Conservation (phyloP, 805 yeast genomes). For the Candida coquimbonensis region DNA sequence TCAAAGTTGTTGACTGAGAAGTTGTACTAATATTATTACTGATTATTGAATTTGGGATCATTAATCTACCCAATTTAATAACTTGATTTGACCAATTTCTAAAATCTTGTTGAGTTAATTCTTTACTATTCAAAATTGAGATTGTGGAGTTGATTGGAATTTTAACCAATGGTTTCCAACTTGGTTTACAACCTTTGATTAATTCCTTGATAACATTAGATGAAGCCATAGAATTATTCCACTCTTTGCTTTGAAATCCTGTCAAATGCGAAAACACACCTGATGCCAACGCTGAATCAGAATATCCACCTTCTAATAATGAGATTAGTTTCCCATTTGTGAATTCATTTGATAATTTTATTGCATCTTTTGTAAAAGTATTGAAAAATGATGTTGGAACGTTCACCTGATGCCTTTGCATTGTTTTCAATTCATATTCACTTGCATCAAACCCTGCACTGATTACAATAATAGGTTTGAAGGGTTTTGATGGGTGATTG, state of each 20-base stretch:
- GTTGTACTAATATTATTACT: slow-evolving; percentile 1
- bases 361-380: slow-evolving; percentile 64
- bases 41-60: slow-evolving; percentile 41
- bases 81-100: slow-evolving; percentile 62
- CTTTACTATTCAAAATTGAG: not conserved
- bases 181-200: slow-evolving; percentile 58
- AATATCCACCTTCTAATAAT: slow-evolving; percentile 78
- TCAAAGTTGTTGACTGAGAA: not conserved
- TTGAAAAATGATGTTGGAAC: slow-evolving; percentile 79
- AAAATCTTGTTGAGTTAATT: slow-evolving; percentile 30
- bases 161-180: slow-evolving; percentile 54
- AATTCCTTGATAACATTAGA: slow-evolving; percentile 57
- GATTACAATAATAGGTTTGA: slow-evolving; percentile 55
- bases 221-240: slow-evolving; percentile 63
- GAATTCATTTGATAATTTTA: slow-evolving; percentile 57
- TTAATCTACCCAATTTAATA: slow-evolving; percentile 51
- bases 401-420: slow-evolving; percentile 79
- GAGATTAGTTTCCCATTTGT: slow-evolving; percentile 58
- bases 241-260: slow-evolving; percentile 52
- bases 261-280: slow-evolving; percentile 75
- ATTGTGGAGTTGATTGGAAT: not conserved
- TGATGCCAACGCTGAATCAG: slow-evolving; percentile 72
- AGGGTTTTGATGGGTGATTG: slow-evolving; percentile 25
- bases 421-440: slow-evolving; percentile 71
- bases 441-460: slow-evolving; percentile 89